Percentiles rank a stretch among this genome's conserved stretches.
These are phyloP conservation scores for Didymella glomerata DNA, from an alignment of 2,329 filamentous ascomycete genomes.

Conservation along the genomic window DNA sequence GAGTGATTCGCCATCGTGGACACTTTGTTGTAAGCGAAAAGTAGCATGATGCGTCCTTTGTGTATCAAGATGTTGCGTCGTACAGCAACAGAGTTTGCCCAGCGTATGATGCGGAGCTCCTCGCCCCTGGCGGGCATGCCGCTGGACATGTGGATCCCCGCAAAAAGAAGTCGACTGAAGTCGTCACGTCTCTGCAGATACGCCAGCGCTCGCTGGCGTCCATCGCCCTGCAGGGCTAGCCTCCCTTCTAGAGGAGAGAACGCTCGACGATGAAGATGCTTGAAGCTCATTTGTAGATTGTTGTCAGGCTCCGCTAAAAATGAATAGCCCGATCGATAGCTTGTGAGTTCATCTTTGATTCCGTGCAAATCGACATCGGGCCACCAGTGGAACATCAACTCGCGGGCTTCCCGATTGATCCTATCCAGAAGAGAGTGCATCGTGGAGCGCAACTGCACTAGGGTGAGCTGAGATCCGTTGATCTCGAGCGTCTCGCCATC, in stretches of 20 bases:
- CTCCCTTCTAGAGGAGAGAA: not conserved
- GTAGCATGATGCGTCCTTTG: conserved; percentile 5
- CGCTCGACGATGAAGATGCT: conserved; percentile 1
- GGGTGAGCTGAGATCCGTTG: not conserved
- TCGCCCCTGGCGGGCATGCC: conserved; percentile 6
- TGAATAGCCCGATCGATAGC: conserved; percentile 1
- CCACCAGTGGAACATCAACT: conserved; percentile 10
- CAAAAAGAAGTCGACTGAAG: not conserved
- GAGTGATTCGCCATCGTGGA: conserved; percentile 1
- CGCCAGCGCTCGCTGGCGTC: not conserved
- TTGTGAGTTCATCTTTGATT: not conserved
- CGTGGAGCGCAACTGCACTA: not conserved
- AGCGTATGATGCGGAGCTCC: conserved; percentile 1
- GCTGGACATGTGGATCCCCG: not conserved
- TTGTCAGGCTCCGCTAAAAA: conserved; percentile 5
- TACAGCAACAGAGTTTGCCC: conserved; percentile 2
- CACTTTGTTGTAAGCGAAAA: conserved; percentile 11
- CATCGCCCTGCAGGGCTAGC: conserved; percentile 1
- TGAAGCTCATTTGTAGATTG: conserved; percentile 6
- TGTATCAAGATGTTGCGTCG: conserved; percentile 7
- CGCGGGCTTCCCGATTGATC: not conserved
- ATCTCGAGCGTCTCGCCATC: conserved; percentile 1
- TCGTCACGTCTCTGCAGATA: conserved; percentile 6
- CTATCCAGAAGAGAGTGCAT: too few species aligned
- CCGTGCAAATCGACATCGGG: not conserved